Evolutionary conservation across 2,329 filamentous ascomycete genomes (phyloP).

Genomic region (Colletotrichum orchidophilum): DNA sequence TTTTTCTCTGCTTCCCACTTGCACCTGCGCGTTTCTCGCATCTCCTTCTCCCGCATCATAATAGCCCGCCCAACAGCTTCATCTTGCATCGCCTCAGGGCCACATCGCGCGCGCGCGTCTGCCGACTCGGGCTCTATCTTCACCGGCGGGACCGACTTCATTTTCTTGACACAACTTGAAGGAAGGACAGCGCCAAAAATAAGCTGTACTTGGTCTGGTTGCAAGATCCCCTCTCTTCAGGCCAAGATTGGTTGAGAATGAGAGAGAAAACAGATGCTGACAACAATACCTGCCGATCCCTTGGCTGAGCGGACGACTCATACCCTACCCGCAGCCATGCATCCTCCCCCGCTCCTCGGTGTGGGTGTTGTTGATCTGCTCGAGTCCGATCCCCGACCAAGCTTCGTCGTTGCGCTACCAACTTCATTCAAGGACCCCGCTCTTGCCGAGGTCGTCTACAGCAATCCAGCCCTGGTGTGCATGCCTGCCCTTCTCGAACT

Average conservation of each 20-base stretch:
- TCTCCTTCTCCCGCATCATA: conserved; percentile 17
- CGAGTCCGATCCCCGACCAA: conserved; percentile 51
- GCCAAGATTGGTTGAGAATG: conserved; percentile 29
- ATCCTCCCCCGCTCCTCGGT: conserved; percentile 33
- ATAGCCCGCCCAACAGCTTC: conserved; percentile 3
- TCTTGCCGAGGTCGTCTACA: conserved; percentile 42
- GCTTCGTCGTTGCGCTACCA: conserved; percentile 47
- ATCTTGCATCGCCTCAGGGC: background rate
- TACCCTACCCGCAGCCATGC: conserved; percentile 21
- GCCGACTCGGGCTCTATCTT: conserved; percentile 4
- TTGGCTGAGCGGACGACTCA: conserved; percentile 31
- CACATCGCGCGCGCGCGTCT: background rate
- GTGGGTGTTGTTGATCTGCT: conserved; percentile 51
- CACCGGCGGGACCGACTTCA: conserved; percentile 10
- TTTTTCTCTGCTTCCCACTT: conserved; percentile 24
- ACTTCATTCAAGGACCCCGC: conserved; percentile 28
- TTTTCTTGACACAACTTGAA: background rate
- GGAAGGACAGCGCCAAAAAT: background rate
- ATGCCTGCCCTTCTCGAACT: conserved; percentile 43
- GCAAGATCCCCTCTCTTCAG: background rate
- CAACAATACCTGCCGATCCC: conserved; percentile 27
- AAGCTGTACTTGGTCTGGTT: background rate
- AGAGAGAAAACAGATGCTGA: conserved; percentile 24
- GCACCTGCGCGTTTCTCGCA: background rate
- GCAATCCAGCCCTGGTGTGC: conserved; percentile 48